A percentile compares a stretch with the other conserved stretches of the same genome.
Conservation (phyloP, 495 filamentous ascomycete species). For the Entonaema liquescens region DNA sequence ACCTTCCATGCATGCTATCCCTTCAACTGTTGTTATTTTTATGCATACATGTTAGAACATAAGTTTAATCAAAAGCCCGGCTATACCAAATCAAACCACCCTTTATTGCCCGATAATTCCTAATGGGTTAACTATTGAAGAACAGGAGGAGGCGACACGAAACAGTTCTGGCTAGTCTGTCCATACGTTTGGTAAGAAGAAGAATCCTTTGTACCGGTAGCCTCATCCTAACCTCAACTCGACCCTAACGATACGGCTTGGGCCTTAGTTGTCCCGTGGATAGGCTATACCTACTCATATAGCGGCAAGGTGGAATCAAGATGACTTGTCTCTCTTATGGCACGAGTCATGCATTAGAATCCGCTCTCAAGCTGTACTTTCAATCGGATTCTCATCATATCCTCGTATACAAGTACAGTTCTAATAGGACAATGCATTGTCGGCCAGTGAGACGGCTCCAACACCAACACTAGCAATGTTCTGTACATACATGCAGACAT, state of each 20-base stretch:
- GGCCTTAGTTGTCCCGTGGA: neutral
- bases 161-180: constrained; percentile 7
- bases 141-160: constrained; percentile 19
- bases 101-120: neutral
- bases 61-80: too few species aligned
- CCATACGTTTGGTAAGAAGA: neutral
- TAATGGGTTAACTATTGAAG: constrained; percentile 2
- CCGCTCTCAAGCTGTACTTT: constrained; percentile 1
- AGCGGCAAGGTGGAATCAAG: constrained; percentile 1
- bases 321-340: neutral
- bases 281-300: constrained; percentile 16
- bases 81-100: constrained; percentile 3
- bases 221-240: constrained; percentile 19
- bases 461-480: constrained; percentile 21
- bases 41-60: neutral
- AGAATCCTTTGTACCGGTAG: constrained; percentile 4
- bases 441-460: constrained; percentile 19
- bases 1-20: neutral
- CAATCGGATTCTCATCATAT: neutral
- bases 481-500: constrained; percentile 22
- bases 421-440: constrained; percentile 28
- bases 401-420: neutral
- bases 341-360: constrained; percentile 14
- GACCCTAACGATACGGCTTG: constrained; percentile 2
- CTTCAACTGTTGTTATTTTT: neutral